Evolutionary conservation across 371 early-diverging fungal species (phyloP).

Genomic region (Saksenaea vasiformis): DNA sequence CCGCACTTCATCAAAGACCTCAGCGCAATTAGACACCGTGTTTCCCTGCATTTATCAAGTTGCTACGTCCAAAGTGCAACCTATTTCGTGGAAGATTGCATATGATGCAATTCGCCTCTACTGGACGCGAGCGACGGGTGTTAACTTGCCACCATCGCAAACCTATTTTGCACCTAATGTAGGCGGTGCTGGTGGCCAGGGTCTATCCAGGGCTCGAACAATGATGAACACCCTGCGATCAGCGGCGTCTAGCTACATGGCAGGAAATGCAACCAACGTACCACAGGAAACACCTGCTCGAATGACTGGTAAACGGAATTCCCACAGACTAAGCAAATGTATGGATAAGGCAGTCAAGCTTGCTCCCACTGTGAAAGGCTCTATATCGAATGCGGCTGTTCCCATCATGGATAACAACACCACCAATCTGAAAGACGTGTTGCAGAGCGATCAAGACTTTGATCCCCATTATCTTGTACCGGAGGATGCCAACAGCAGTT

Average conservation of each 20-base stretch:
- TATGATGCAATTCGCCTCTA: constrained; percentile 50
- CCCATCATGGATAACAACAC: constrained; percentile 5
- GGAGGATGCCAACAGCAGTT: constrained; percentile 28
- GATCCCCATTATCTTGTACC: constrained; percentile 36
- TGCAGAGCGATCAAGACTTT: constrained; percentile 15
- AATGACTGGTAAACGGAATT: constrained; percentile 28
- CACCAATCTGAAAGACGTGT: constrained; percentile 7
- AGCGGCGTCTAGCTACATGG: constrained; percentile 28
- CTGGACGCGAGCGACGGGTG: constrained; percentile 38
- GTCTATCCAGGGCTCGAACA: constrained; percentile 47
- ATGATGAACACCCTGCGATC: constrained; percentile 46
- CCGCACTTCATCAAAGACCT: constrained; percentile 13
- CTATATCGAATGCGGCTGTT: constrained; percentile 8
- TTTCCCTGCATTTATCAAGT: constrained; percentile 45
- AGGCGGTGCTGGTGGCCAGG: background rate
- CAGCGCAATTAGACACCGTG: constrained; percentile 3
- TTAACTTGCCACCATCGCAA: constrained; percentile 26
- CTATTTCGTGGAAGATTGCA: constrained; percentile 38
- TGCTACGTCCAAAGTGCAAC: constrained; percentile 25
- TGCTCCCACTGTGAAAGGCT: constrained; percentile 13
- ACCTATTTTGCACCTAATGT: constrained; percentile 27
- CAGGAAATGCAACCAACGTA: background rate
- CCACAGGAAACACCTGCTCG: background rate
- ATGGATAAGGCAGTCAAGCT: constrained; percentile 43
- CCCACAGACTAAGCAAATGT: constrained; percentile 38